Conservation (phyloP, 805 yeast species). For the Saccharomycopsis olivae region DNA sequence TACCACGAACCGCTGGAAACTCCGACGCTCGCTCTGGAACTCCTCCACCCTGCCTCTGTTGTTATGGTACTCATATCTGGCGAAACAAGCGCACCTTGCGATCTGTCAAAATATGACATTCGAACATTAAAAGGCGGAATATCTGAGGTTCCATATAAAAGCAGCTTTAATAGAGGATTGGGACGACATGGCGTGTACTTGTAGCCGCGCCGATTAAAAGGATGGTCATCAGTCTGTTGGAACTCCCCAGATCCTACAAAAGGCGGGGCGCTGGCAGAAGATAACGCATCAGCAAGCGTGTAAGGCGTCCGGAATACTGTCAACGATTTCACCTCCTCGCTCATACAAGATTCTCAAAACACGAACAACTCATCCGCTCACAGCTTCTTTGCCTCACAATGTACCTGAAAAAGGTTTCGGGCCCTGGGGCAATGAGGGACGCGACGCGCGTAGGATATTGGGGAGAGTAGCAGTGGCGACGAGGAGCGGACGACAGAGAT, state of each 20-base stretch:
- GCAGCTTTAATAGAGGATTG: conserved; percentile 43
- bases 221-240: conserved; percentile 59
- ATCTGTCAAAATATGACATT: conserved; percentile 57
- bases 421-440: too few species aligned
- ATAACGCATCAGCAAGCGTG: conserved; percentile 10
- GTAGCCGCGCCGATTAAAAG: conserved; percentile 70
- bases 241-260: conserved; percentile 20
- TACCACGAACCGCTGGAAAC: conserved; percentile 72
- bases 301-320: conserved; percentile 15
- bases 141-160: conserved; percentile 64
- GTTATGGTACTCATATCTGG: conserved; percentile 36
- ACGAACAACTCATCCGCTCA: too few species aligned
- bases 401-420: too few species aligned
- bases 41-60: conserved; percentile 68
- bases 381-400: too few species aligned
- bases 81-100: conserved; percentile 41
- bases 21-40: conserved; percentile 62
- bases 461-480: too few species aligned
- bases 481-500: too few species aligned
- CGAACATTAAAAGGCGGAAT: conserved; percentile 53
- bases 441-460: too few species aligned
- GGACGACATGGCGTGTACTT: conserved; percentile 74
- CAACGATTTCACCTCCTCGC: conserved; percentile 1
- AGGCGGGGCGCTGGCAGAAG: conserved; percentile 4
- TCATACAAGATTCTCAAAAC: too few species aligned